Evolutionary conservation across 129 eudicot species (phyloP), one percentile per base, ranked within the genome.

Genomic region (Lactuca sativa): DNA sequence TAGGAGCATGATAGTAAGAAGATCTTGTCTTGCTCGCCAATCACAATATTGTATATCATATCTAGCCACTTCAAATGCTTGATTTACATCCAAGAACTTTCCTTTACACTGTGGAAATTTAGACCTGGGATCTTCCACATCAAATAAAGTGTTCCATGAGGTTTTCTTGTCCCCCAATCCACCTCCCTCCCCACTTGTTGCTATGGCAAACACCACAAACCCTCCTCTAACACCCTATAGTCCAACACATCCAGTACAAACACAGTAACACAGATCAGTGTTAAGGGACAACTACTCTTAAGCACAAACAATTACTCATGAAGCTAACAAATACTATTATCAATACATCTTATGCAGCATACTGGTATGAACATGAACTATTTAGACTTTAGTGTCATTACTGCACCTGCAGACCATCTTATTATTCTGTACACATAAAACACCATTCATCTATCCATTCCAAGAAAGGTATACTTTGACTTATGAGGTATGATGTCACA

Each of bases 11-110:
- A 95, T 95, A 9, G 96, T 76, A 43, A 90, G 97, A 66, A 95
- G 93, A 77, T 95, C 97, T 80, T 95, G 95, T 25, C 99, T 77
- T 25, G 99, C 99, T 62, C 95, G 93, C 99, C 99, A 95, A 85
- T 95, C 99, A 53, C 91, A 95, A 72, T 95, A 95, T 31, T 95
- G 96, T 71, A 95, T 83, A 69, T 90, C 97, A 61, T 79, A 90
- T 85, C 99, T 85, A 62, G 96, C 99, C 67, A 95, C 97, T 73
- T 95, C 97, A 58, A 95, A 70, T 55, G 97, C 95, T 78, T 90
- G 93, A 84, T 95, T 75, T 40, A 79, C 97, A 77, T 95, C 99
- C 67, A 90, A 73, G 70, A 95, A 81, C 78, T 90, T 95, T 38
- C 99, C 97, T 82, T 85, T 90, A 68, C 56, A 72, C 9, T 80